Evolutionary conservation across 202 grass and related monocot species (phyloP), one percentile per base, ranked within the genome.

Genomic region (Panicum virgatum): DNA sequence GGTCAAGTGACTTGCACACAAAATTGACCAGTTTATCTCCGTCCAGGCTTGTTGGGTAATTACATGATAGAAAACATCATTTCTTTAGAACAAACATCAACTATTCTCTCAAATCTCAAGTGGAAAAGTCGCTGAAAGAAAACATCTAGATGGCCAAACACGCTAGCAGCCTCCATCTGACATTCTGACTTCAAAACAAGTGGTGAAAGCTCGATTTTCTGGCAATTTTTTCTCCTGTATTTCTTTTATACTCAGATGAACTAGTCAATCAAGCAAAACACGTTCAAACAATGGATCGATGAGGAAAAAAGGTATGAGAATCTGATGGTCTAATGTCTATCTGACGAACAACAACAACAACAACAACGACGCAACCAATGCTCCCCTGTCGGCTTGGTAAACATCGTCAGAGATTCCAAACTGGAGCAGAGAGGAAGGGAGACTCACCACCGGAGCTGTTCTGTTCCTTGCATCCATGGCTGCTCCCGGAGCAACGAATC

Each of bases 401-500:
- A 12, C 80, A 51, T 15, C 46, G 67, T 32, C 77, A 69, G 72
- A 72, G 12, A 27, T 57, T 43, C 50, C 20, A 39, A 82, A 43
- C 22, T 8, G 11, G 25, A 42, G 6, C 16, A 79, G 12, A 72
- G 20, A 13, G 16, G 11, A 40, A 82, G 50, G 8, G 77, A 56
- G 69, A 85, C 80, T 78, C 80, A 97, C 94, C 88, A 86, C 27
- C 80, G 88, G 90, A 90, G 94, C 72, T 66, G 94, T 62, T 74
- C 88, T 78, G 62, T 82, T 91, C 71, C 89, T 67, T 72, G 81
- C 86, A 66, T 91, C 89, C 89, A 90, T 92, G 74, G 59, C 54
- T 75, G 58, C 1, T 82, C 58, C 60, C 71, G 45, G 76, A 84
- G 69, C n/a, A 57, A 90, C 68, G 44, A 83, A 83, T 56, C 84